Evolutionary conservation across 306 rosid genomes (phyloP), one percentile per base, ranked within the genome.

Genomic region (Trichosanthes cucumerina): DNA sequence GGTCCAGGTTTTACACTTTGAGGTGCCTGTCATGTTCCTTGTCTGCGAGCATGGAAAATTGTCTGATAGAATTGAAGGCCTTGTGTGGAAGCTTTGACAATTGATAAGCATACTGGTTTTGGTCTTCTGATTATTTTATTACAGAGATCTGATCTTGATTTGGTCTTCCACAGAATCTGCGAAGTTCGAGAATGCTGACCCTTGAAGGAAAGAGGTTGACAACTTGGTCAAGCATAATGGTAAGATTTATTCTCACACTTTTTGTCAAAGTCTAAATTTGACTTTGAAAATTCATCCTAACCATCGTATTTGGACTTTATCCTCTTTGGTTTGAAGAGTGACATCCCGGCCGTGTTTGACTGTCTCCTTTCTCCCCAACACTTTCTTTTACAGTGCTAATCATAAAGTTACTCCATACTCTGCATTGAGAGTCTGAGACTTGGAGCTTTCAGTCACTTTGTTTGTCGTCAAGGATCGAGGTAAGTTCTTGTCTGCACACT

Each of bases 201-300:
- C 52, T 76, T 56, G 50, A 76, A 31, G 18, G 78, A 76, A 31
- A 31, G 46, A 76, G 44, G 19, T 76, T 76, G 63, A 56, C 66
- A 49, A 28, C 57, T 50, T 74, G 44, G 78, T 49, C 78, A 74
- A 74, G 62, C 62, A 49, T 28, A 74, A 74, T 46, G 76, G 76
- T 70, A 47, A 24, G 23, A 71, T 46, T 46, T 46, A 18, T 73
- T 47, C 56, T 31, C 16, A 6, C 44, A 4, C 24, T 76, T 56
- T 54, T 76, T 10, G 65, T 76, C 79, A 76, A 75, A 39, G 65
- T 76, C 64, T 50, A 34, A 75, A 54, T 52, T 75, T 76, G 50
- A 76, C 79, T 76, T 56, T 1, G 38, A 75, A 50, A 16, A 36
- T 18, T 54, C 36, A 14, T 76, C 41, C 15, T 15, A 72, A 50